Conservation (phyloP, 352 stramenopile species). For the Globisporangium splendens region DNA sequence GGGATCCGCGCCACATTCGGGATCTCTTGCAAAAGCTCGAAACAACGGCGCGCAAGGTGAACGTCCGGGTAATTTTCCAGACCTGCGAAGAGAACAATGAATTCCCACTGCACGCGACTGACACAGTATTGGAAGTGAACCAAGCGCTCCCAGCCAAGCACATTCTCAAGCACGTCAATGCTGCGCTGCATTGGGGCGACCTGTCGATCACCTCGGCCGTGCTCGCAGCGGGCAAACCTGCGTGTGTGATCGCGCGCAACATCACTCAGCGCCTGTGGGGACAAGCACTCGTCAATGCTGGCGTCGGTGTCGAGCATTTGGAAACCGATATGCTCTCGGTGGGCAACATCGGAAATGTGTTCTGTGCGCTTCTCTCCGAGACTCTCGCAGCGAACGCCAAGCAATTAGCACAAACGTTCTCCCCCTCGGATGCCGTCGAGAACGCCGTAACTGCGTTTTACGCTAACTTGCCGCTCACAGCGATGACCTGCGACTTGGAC, state of each 20-base stretch:
- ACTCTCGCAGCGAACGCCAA: constrained; percentile 35
- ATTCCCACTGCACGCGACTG: constrained; percentile 23
- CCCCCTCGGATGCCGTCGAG: constrained; percentile 43
- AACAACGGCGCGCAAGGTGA: constrained; percentile 26
- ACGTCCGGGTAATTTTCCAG: constrained; percentile 58
- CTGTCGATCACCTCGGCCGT: too few relatives aligned
- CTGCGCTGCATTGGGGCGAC: too few relatives aligned
- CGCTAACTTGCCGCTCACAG: constrained; percentile 49
- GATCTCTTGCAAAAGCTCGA: constrained; percentile 45
- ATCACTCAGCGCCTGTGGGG: constrained; percentile 45
- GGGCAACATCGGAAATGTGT: constrained; percentile 37
- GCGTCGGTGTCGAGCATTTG: constrained; percentile 31
- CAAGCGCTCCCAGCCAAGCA: constrained; percentile 1
- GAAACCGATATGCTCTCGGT: constrained; percentile 34
- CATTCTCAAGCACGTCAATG: too few relatives aligned
- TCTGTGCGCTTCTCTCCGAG: constrained; percentile 30
- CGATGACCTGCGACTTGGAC: constrained; percentile 76
- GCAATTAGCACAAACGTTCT: constrained; percentile 26
- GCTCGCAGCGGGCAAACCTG: too few relatives aligned
- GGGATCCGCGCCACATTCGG: constrained; percentile 31
- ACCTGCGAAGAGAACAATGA: constrained; percentile 29
- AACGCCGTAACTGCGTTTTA: constrained; percentile 61
- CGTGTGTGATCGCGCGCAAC: too few relatives aligned
- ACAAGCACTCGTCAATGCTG: constrained; percentile 39
- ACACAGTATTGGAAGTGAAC: constrained; percentile 47